These are phyloP conservation scores for Pseudogymnoascus sp. DNA, from an alignment of 2,329 filamentous ascomycete genomes.

Conservation along the genomic window DNA sequence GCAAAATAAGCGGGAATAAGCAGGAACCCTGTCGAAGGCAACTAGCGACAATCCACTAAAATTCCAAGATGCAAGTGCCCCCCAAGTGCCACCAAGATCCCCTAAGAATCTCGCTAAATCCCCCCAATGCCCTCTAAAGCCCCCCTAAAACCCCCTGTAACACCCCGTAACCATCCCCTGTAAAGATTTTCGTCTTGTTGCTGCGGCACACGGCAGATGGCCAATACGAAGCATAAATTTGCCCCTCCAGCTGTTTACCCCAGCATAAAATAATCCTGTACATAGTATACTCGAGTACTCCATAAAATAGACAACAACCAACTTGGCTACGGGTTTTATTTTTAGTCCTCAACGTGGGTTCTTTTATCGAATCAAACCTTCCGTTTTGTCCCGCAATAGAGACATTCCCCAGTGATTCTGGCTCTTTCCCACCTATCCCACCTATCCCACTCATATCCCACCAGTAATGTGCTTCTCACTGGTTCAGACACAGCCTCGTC, in stretches of 20 bases:
- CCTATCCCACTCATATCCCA: background rate
- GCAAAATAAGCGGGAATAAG: background rate
- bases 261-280: background rate
- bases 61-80: background rate
- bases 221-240: background rate
- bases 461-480: background rate
- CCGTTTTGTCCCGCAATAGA: background rate
- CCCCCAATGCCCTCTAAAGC: no score
- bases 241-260: background rate
- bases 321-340: background rate
- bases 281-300: background rate
- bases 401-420: no score
- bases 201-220: background rate
- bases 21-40: background rate
- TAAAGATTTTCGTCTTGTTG: background rate
- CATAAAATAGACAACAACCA: background rate
- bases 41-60: background rate
- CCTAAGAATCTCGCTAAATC: background rate
- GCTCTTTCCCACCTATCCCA: background rate
- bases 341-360: conserved; percentile 1
- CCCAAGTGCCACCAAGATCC: background rate
- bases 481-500: background rate
- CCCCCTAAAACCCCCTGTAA: background rate
- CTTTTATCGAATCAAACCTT: background rate
- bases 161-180: background rate